Conservation (phyloP, 2,329 filamentous ascomycete genomes). For the Mycosphaerella sp. region DNA sequence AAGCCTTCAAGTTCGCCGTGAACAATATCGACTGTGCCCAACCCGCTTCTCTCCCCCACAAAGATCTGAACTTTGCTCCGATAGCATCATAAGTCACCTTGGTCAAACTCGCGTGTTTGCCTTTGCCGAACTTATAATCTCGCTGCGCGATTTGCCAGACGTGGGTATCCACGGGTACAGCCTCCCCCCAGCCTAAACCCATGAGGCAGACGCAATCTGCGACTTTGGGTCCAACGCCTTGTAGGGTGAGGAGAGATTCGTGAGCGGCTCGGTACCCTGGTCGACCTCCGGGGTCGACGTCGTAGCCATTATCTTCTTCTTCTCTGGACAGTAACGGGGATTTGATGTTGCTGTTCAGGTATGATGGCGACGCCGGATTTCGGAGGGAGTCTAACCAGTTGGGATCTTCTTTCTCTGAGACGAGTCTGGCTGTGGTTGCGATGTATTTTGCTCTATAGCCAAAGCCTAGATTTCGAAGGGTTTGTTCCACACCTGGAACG, state of each 20-base stretch:
- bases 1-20: conserved; percentile 81
- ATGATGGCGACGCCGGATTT: conserved; percentile 62
- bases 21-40: conserved; percentile 98
- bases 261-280: conserved; percentile 74
- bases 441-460: conserved; percentile 94
- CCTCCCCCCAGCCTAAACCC: conserved; percentile 91
- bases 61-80: conserved; percentile 75
- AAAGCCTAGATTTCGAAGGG: conserved; percentile 78
- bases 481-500: conserved; percentile 66
- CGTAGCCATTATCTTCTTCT: conserved; percentile 22
- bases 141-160: conserved; percentile 97
- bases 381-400: conserved; percentile 72
- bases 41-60: conserved; percentile 91
- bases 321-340: background rate
- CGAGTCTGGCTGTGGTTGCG: conserved; percentile 70
- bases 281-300: conserved; percentile 46
- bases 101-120: conserved; percentile 76
- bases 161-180: conserved; percentile 94
- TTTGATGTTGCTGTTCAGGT: background rate
- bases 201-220: conserved; percentile 95
- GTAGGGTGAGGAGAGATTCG: conserved; percentile 66
- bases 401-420: conserved; percentile 55
- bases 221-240: conserved; percentile 93
- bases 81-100: conserved; percentile 85
- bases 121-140: conserved; percentile 86